Percentiles rank a stretch among this genome's conserved stretches.
Evolutionary conservation across 2,329 filamentous ascomycete genomes (phyloP).

Genomic region (Hymenoscyphus linearis): DNA sequence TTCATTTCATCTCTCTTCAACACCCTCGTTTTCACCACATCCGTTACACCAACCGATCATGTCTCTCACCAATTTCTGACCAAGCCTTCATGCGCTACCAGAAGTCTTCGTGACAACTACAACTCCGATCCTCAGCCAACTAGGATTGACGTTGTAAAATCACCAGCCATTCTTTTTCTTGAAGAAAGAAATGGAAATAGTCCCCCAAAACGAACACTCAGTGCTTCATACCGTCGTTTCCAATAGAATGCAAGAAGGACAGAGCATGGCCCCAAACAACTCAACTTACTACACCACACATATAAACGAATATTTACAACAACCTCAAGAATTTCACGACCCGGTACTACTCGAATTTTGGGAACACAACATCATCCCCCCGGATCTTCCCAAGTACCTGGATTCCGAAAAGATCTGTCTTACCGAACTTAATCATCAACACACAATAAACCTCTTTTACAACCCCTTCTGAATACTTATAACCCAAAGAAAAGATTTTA

Average conservation of each 20-base stretch:
- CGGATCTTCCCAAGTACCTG: neutral
- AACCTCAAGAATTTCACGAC: neutral
- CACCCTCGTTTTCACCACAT: neutral
- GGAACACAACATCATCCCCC: neutral
- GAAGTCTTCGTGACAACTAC: slow-evolving; percentile 1
- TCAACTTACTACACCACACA: neutral
- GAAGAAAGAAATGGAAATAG: slow-evolving; percentile 4
- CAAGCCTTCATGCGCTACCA: neutral
- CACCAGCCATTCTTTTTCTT: neutral
- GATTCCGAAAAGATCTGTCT: neutral
- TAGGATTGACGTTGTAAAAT: neutral
- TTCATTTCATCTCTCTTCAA: neutral
- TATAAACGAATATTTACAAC: neutral
- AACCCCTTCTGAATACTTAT: neutral
- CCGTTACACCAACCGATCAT: neutral
- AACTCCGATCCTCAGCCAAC: neutral
- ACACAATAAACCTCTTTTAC: neutral
- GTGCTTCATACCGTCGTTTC: slow-evolving; percentile 1
- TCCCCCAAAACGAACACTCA: neutral
- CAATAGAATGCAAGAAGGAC: neutral
- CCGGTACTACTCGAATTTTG: neutral
- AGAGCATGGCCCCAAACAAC: slow-evolving; percentile 3
- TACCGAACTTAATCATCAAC: neutral
- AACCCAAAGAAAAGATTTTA: too few species aligned
- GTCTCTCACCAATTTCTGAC: slow-evolving; percentile 1